Evolutionary conservation across 305 asterid genomes (phyloP).

Genomic region (Solanum chacoense): DNA sequence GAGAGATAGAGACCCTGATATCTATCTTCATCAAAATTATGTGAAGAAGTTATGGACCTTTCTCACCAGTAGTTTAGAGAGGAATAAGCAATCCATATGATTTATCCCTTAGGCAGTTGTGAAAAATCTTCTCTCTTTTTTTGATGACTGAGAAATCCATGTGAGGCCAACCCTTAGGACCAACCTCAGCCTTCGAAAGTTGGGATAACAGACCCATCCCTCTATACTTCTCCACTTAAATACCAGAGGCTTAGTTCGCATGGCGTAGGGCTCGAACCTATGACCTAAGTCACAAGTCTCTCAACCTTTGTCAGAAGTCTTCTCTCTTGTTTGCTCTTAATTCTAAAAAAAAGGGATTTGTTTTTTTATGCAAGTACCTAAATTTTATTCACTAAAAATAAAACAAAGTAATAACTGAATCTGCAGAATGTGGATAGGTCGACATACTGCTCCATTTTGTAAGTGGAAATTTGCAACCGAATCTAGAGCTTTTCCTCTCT

Average conservation of each 20-base stretch:
- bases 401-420: neutral
- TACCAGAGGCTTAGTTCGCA: neutral
- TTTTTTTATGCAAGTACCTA: neutral
- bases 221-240: neutral
- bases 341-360: neutral
- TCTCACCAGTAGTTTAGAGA: neutral
- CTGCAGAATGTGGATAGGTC: neutral
- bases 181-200: neutral
- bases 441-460: slow-evolving; percentile 94
- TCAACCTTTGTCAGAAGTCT: neutral
- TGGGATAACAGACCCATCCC: neutral
- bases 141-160: neutral
- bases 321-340: neutral
- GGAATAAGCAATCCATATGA: neutral
- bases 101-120: neutral
- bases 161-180: neutral
- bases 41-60: neutral
- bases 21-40: neutral
- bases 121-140: neutral
- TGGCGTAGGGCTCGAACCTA: neutral
- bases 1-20: neutral
- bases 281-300: neutral
- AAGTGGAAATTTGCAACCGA: slow-evolving; percentile 90
- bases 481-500: slow-evolving; percentile 88
- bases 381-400: neutral